A percentile compares a stretch with the other conserved stretches of the same genome.
These are phyloP conservation scores for Metschnikowia shivogae DNA, from an alignment of 805 yeast genomes.

Conservation along the genomic window DNA sequence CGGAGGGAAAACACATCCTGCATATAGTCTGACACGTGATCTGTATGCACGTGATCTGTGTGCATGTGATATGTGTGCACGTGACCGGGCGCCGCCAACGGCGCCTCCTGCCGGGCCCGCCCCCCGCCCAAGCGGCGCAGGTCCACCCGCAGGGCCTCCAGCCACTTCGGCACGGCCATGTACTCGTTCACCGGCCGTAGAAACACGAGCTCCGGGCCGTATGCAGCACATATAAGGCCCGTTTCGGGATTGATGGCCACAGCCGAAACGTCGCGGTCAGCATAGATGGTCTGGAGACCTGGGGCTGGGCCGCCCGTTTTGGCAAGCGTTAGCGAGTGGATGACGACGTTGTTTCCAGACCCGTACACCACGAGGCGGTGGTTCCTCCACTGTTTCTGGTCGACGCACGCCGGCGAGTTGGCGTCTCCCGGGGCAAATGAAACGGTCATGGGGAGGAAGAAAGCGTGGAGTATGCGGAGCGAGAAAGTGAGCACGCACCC, in stretches of 20 bases:
- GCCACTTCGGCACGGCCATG: conserved; percentile 45
- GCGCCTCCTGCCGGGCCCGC: not conserved
- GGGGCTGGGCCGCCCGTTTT: not conserved
- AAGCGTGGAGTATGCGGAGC: not conserved
- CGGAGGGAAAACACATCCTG: conserved; percentile 31
- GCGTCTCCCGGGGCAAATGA: conserved; percentile 86
- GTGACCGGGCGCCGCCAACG: not conserved
- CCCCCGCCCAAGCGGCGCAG: not conserved
- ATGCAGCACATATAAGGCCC: conserved; percentile 57
- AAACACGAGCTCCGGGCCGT: conserved; percentile 41
- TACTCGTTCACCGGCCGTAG: conserved; percentile 57
- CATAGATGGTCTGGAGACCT: conserved; percentile 71
- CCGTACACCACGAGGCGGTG: conserved; percentile 68
- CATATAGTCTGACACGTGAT: not conserved
- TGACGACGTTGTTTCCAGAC: conserved; percentile 82
- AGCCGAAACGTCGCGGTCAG: conserved; percentile 60
- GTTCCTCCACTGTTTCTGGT: conserved; percentile 62
- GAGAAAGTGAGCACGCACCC: not conserved
- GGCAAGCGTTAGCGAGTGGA: conserved; percentile 19
- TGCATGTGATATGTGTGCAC: not conserved
- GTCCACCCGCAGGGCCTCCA: conserved; percentile 23
- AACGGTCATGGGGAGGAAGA: conserved; percentile 45
- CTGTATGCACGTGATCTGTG: not conserved
- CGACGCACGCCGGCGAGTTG: conserved; percentile 50
- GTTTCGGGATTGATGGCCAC: conserved; percentile 58